Base-by-base conservation (phyloP, 192 early-diverging fungal species). In the Martensiomyces pterosporus region DNA sequence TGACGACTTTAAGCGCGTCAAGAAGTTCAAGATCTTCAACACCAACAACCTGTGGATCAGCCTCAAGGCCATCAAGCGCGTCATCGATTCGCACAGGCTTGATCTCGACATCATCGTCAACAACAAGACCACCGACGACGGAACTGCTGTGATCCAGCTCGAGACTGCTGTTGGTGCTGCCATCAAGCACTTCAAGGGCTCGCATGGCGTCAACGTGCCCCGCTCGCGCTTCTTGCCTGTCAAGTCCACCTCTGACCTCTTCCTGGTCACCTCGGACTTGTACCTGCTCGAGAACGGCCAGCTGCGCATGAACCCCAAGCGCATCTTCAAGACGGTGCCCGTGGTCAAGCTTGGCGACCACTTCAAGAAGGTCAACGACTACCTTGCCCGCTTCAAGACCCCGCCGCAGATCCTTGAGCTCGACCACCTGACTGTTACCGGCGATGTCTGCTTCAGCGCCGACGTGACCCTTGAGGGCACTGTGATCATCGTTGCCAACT, bases 11-110 rank as follows among this genome's bases (percentile, higher is more conserved):
- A 99, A 99, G 76, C 89, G 86, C 39, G 83, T 99, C 77, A 99
- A 97, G 71, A 99, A 99, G 77, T 99, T 99, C 84, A 91, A 95
- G 84, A 96, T 98, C 65, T 97, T 97, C 79, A 98, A 98, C 82
- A 98, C 95, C 44, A 92, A 90, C 78, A 92, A 92, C 67, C 55
- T 90, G 62, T 92, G 88, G 88, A 84, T 90, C 49, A 86, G 80
- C 57, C 69, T 90, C 29, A 86, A 85, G 77, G 88, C 88, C 21
- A 82, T 90, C 58, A 90, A 89, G 77, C 89, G 92, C 36, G 63
- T 96, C 23, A 82, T 95, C 38, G 85, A 85, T 42, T 77, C 85
- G 54, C 67, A 82, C 52, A 82, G 81, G 57, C 69, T 99, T 34
- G 80, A 80, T 38, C 76, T 99, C 52, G 97, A 99, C 55, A 87